Evolutionary conservation across 495 filamentous ascomycete genomes (phyloP).

Genomic region (Massariosphaeria phaeospora): DNA sequence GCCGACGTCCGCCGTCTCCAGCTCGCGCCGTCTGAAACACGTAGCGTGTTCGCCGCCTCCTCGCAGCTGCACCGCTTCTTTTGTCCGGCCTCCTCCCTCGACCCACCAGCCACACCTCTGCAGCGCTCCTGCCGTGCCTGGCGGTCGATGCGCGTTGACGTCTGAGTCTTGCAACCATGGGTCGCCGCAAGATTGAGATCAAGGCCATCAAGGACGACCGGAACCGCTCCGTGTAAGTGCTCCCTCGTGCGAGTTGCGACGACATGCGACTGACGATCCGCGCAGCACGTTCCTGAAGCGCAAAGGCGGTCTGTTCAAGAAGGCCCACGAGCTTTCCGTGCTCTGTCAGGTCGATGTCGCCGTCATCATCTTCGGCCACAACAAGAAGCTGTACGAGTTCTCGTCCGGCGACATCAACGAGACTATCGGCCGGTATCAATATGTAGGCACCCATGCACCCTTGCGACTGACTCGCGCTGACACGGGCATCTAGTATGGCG

Average conservation of each 20-base stretch:
- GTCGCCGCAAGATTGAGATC: slow-evolving; percentile 88
- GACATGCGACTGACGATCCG: slow-evolving; percentile 6
- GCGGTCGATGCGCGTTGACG: slow-evolving; percentile 16
- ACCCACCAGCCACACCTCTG: slow-evolving; percentile 10
- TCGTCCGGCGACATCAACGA: slow-evolving; percentile 92
- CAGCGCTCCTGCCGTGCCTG: background rate
- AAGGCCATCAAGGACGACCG: slow-evolving; percentile 99
- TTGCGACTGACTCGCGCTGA: slow-evolving; percentile 20
- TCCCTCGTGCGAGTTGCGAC: background rate
- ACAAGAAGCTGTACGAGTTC: slow-evolving; percentile 98
- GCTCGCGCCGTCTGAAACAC: slow-evolving; percentile 11
- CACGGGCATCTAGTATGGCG: slow-evolving; percentile 63
- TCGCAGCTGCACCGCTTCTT: background rate
- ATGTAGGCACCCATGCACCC: slow-evolving; percentile 52
- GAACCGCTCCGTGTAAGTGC: slow-evolving; percentile 95
- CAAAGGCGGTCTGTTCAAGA: slow-evolving; percentile 98
- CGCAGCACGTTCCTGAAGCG: slow-evolving; percentile 92
- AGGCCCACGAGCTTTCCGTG: slow-evolving; percentile 96
- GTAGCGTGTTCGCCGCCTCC: slow-evolving; percentile 21
- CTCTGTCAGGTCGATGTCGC: slow-evolving; percentile 97
- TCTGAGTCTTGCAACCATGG: slow-evolving; percentile 45
- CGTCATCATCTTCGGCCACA: slow-evolving; percentile 95
- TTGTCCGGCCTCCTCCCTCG: background rate
- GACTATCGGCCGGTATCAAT: slow-evolving; percentile 78
- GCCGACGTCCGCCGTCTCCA: slow-evolving; percentile 1